These are phyloP conservation scores for Ganoderma multipileum DNA, from an alignment of 1,284 basidiomycete genomes.

Conservation along the genomic window DNA sequence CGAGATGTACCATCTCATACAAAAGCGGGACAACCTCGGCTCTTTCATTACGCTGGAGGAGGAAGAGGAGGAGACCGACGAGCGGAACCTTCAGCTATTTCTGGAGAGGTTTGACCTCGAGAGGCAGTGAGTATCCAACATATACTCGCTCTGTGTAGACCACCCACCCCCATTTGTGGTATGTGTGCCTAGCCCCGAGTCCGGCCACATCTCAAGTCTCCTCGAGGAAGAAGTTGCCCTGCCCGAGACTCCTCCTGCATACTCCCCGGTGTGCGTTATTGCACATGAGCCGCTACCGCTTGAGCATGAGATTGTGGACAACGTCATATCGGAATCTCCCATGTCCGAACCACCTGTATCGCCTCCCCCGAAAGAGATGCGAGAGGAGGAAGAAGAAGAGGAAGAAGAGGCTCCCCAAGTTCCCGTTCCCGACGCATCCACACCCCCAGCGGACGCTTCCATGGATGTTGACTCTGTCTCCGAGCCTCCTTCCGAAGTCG, in stretches of 20 bases:
- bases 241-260: slow-evolving; percentile 34
- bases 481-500: neutral
- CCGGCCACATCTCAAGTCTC: slow-evolving; percentile 44
- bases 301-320: slow-evolving; percentile 2
- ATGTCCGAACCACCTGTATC: slow-evolving; percentile 34
- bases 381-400: neutral
- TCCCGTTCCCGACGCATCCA: neutral
- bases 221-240: slow-evolving; percentile 31
- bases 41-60: slow-evolving; percentile 45
- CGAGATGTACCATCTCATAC: slow-evolving; percentile 71
- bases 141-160: neutral
- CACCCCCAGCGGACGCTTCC: slow-evolving; percentile 11
- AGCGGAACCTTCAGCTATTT: slow-evolving; percentile 55
- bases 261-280: slow-evolving; percentile 21
- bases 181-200: slow-evolving; percentile 43
- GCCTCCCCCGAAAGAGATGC: slow-evolving; percentile 9
- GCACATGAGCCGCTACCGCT: neutral
- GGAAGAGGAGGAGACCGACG: slow-evolving; percentile 43
- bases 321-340: slow-evolving; percentile 31
- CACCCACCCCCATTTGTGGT: neutral
- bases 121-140: slow-evolving; percentile 48
- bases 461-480: slow-evolving; percentile 32
- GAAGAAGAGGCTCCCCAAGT: neutral
- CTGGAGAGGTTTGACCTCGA: slow-evolving; percentile 59
- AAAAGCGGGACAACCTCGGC: slow-evolving; percentile 53